Conservation (phyloP, 768 basidiomycete species). For the Russula emetica region DNA sequence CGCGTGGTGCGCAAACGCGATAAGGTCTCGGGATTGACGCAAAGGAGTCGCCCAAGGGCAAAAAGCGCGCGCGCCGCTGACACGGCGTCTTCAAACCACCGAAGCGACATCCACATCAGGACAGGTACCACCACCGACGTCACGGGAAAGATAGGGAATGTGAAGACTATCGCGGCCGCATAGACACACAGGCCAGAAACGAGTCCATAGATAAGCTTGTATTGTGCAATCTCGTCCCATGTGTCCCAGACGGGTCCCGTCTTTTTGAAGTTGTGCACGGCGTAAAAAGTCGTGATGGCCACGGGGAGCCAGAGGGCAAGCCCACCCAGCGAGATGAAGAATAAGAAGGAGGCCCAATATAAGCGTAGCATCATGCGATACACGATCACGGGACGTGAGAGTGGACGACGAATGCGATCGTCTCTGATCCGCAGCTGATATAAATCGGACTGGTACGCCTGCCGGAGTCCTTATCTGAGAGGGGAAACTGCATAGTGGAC, state of each 20-base stretch:
- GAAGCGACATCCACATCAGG: slow-evolving; percentile 85
- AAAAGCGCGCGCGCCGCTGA: slow-evolving; percentile 72
- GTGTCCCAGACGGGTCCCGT: slow-evolving; percentile 81
- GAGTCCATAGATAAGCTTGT: slow-evolving; percentile 82
- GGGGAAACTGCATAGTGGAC: background rate
- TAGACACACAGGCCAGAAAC: slow-evolving; percentile 69
- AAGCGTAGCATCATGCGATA: slow-evolving; percentile 64
- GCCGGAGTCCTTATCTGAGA: background rate
- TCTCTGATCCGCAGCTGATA: slow-evolving; percentile 71
- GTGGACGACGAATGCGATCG: slow-evolving; percentile 71
- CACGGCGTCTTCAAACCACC: slow-evolving; percentile 84
- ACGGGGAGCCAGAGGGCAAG: slow-evolving; percentile 80
- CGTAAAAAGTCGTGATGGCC: slow-evolving; percentile 64
- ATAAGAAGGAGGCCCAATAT: slow-evolving; percentile 57
- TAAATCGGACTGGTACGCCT: slow-evolving; percentile 76
- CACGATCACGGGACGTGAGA: slow-evolving; percentile 51
- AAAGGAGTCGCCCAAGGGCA: slow-evolving; percentile 56
- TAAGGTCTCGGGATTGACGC: slow-evolving; percentile 56
- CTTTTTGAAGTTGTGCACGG: slow-evolving; percentile 72
- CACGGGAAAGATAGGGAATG: slow-evolving; percentile 56
- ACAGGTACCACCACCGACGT: slow-evolving; percentile 60
- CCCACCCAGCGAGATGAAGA: slow-evolving; percentile 67
- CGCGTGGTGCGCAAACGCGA: slow-evolving; percentile 51
- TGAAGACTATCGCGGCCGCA: slow-evolving; percentile 48
- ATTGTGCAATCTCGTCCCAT: slow-evolving; percentile 87